Evolutionary conservation across 306 rosid genomes (phyloP), one percentile per base, ranked within the genome.

Genomic region (Vigna hirtella): DNA sequence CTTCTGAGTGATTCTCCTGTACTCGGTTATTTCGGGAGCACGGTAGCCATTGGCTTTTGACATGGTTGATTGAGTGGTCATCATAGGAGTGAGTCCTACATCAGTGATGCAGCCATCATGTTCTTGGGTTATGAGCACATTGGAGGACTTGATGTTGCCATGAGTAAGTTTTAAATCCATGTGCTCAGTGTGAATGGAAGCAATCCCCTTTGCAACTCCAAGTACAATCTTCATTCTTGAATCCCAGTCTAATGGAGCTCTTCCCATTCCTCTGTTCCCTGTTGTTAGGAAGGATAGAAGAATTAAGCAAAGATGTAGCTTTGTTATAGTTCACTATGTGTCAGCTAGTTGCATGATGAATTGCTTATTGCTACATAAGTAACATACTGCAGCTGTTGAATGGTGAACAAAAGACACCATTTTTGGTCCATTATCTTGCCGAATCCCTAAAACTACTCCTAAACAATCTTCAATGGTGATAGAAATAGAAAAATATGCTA

Each of bases 61-160:
- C 80, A 83, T 57, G 71, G 83, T 64, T 51, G 88, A 36, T n/a
- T 88, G 82, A 42, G 48, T 68, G 74, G 64, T 85, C 83, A 87
- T 87, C n/a, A 87, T 42, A 34, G 88, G 83, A 56, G 83, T 84
- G 51, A 91, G 72, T 38, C 91, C 94, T 3, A 86, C 79, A 79
- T 91, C 94, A 0, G 90, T 28, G 40, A 89, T 76, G 88, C 83
- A 85, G 22, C 88, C 84, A 22, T 89, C 88, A 6, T 58, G 86
- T 40, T 91, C 89, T 74, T 83, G 79, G 15, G 76, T 81, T 74
- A 89, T 75, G 78, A 91, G 91, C 73, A 91, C 84, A 68, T 91
- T 91, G 61, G 91, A 77, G 77, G 92, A 87, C 70, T 89, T 91
- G 73, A 89, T 87, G 88, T 89, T 89, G 63, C 96, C 92, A 73